Evolutionary conservation across 768 basidiomycete species (phyloP).

Genomic region (Lentinula lateritia): DNA sequence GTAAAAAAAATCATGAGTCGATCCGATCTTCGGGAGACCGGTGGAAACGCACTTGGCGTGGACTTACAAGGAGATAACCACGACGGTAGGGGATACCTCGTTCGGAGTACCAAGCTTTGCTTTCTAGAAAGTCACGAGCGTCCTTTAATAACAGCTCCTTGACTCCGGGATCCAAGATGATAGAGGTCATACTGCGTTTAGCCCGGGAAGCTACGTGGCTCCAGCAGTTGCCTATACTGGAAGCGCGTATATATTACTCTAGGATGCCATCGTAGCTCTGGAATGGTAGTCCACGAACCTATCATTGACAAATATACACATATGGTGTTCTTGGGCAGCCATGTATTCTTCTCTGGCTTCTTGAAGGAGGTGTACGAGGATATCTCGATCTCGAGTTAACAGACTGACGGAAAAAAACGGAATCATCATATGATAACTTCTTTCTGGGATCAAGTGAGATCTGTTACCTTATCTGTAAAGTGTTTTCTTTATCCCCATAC

Average conservation of each 20-base stretch:
- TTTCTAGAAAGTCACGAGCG: conserved; percentile 62
- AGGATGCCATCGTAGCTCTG: too few species aligned
- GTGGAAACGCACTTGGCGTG: background rate
- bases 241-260: too few species aligned
- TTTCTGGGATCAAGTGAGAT: background rate
- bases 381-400: conserved; percentile 34
- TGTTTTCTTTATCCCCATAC: conserved; percentile 30
- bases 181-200: conserved; percentile 62
- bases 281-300: background rate
- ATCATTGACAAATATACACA: conserved; percentile 50
- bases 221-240: conserved; percentile 37
- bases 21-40: too few species aligned
- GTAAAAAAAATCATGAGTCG: too few species aligned
- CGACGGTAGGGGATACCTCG: conserved; percentile 80
- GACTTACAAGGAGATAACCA: conserved; percentile 58
- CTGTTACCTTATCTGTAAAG: conserved; percentile 37
- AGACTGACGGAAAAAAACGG: conserved; percentile 31
- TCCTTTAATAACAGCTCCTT: conserved; percentile 63
- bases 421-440: background rate
- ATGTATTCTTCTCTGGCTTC: conserved; percentile 50
- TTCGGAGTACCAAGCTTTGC: conserved; percentile 66
- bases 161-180: conserved; percentile 67
- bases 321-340: conserved; percentile 43
- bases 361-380: conserved; percentile 47
- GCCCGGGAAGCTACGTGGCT: conserved; percentile 47